Percentiles rank a stretch among this genome's conserved stretches.
phyloP scores from a whole-genome alignment of 805 yeast species.

The Nakazawaea wickerhamii region DNA sequence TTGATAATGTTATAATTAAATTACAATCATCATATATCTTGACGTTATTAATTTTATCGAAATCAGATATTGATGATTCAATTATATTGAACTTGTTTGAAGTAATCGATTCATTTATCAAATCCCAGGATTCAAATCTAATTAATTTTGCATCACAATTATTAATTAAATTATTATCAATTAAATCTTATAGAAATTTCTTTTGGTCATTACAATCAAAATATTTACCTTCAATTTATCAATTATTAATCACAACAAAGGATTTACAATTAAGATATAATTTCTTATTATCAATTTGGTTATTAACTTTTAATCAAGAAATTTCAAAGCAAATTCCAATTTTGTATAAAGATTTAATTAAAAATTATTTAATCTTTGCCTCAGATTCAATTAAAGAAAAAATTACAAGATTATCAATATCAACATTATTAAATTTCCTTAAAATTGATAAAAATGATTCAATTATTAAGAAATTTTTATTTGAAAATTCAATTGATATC shows the following conservation, averaged over 20 bases:
- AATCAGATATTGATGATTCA: conserved; percentile 22
- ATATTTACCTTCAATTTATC: conserved; percentile 44
- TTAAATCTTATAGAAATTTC: conserved; percentile 45
- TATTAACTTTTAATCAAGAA: conserved; percentile 65
- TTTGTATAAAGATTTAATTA: conserved; percentile 51
- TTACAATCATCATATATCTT: conserved; percentile 52
- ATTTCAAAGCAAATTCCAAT: conserved; percentile 43
- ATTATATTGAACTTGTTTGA: conserved; percentile 35
- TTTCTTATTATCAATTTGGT: conserved; percentile 75
- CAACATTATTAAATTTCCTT: conserved; percentile 62
- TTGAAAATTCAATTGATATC: conserved; percentile 69
- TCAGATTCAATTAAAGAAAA: conserved; percentile 89
- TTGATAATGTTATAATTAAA: conserved; percentile 51
- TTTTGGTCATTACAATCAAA: conserved; percentile 42
- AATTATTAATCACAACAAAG: conserved; percentile 38
- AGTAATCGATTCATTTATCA: conserved; percentile 23
- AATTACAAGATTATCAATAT: conserved; percentile 77
- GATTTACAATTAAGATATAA: conserved; percentile 83
- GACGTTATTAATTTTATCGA: conserved; percentile 39
- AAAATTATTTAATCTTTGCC: conserved; percentile 49
- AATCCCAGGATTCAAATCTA: conserved; percentile 38
- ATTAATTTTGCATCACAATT: conserved; percentile 63
- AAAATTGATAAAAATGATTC: conserved; percentile 34
- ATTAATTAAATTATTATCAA: conserved; percentile 52
- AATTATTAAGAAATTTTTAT: conserved; percentile 58